phyloP scores from a whole-genome alignment of 768 basidiomycete genomes.

The Mycena capillaripes region DNA sequence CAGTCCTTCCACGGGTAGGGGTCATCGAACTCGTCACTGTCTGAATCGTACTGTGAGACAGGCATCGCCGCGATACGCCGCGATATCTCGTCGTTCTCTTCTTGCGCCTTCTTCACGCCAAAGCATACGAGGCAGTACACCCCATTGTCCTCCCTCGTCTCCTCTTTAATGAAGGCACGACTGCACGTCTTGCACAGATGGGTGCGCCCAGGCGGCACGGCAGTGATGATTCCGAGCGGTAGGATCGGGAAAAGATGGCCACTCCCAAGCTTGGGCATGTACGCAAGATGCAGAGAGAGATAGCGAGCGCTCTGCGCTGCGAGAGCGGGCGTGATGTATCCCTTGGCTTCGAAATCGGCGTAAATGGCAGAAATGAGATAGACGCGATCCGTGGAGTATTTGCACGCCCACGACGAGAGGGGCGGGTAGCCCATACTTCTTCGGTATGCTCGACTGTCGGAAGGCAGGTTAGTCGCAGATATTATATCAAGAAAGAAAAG shows the following conservation, averaged over 20 bases:
- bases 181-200: slow-evolving; percentile 3
- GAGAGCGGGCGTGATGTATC: slow-evolving; percentile 6
- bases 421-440: slow-evolving; percentile 9
- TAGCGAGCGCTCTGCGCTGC: slow-evolving; percentile 11
- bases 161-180: not conserved
- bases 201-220: not conserved
- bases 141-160: slow-evolving; percentile 9
- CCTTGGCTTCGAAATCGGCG: slow-evolving; percentile 7
- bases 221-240: slow-evolving; percentile 14
- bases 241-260: slow-evolving; percentile 1
- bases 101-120: slow-evolving; percentile 16
- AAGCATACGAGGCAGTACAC: slow-evolving; percentile 13
- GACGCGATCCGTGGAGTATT: slow-evolving; percentile 11
- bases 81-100: slow-evolving; percentile 7
- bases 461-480: slow-evolving; percentile 3
- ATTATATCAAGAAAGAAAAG: slow-evolving; percentile 5
- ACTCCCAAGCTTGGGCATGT: not conserved
- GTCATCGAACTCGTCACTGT: not conserved
- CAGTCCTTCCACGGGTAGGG: slow-evolving; percentile 3
- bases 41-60: slow-evolving; percentile 6
- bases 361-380: slow-evolving; percentile 17
- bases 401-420: slow-evolving; percentile 13
- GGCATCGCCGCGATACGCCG: slow-evolving; percentile 11
- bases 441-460: slow-evolving; percentile 1
- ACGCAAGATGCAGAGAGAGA: slow-evolving; percentile 6